Evolutionary conservation across 495 filamentous ascomycete genomes (phyloP).

Genomic region (Talaromyces thailandensis): DNA sequence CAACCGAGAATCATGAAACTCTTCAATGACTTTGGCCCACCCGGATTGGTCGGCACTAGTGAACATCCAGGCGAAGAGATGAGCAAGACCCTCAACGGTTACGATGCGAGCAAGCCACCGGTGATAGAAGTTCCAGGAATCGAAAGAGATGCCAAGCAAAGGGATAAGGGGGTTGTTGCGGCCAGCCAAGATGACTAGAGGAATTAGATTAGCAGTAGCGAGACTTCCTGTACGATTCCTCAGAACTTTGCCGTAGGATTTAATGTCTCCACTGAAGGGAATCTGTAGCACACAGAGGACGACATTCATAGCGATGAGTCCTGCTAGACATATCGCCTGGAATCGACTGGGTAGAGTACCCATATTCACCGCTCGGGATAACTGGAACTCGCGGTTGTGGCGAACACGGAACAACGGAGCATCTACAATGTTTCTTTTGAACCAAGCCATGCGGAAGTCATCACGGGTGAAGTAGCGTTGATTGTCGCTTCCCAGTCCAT

Average conservation of each 20-base stretch:
- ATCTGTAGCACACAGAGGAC: conserved; percentile 67
- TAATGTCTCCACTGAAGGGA: conserved; percentile 37
- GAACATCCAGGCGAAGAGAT: conserved; percentile 52
- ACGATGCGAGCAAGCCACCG: conserved; percentile 73
- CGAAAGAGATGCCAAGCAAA: conserved; percentile 58
- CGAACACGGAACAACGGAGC: conserved; percentile 74
- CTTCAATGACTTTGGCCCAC: conserved; percentile 47
- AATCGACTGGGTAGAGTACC: conserved; percentile 81
- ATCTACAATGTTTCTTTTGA: conserved; percentile 77
- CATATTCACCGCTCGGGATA: conserved; percentile 71
- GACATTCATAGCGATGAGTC: conserved; percentile 70
- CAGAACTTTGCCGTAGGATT: conserved; percentile 43
- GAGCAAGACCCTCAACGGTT: conserved; percentile 52
- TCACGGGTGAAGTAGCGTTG: conserved; percentile 54
- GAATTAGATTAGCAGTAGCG: conserved; percentile 71
- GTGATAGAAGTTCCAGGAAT: conserved; percentile 73
- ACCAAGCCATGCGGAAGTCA: conserved; percentile 40
- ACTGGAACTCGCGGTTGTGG: conserved; percentile 77
- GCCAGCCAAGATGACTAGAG: conserved; percentile 57
- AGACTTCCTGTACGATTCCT: conserved; percentile 70
- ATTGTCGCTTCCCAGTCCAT: conserved; percentile 61
- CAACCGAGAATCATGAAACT: conserved; percentile 44
- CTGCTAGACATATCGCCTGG: conserved; percentile 61
- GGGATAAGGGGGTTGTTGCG: conserved; percentile 62
- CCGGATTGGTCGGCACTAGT: conserved; percentile 55